These are phyloP conservation scores for Plasmodium ovale DNA, from an alignment of 169 alveolate genomes.

Conservation along the genomic window DNA sequence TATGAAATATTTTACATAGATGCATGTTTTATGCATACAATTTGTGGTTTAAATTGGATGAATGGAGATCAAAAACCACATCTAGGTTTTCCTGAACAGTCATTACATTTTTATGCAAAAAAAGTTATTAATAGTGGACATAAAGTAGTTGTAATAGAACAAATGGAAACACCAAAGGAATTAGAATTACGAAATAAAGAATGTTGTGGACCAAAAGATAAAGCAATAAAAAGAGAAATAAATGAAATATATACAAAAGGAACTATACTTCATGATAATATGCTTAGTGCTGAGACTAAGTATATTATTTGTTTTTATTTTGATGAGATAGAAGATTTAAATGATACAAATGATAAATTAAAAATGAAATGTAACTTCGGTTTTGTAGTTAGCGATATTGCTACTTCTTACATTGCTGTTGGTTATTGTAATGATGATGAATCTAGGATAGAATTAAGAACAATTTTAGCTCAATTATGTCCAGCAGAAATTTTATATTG, in stretches of 20 bases:
- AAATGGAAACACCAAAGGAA: conserved; percentile 98
- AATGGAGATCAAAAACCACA: conserved; percentile 97
- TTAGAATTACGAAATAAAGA: conserved; percentile 89
- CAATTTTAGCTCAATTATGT: conserved; percentile 85
- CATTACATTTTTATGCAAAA: conserved; percentile 94
- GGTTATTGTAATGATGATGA: conserved; percentile 88
- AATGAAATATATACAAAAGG: conserved; percentile 95
- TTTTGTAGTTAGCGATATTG: conserved; percentile 88
- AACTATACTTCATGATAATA: conserved; percentile 90
- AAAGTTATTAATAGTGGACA: conserved; percentile 94
- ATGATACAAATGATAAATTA: background rate
- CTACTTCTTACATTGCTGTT: conserved; percentile 86
- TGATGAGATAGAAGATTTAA: conserved; percentile 64
- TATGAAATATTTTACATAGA: conserved; percentile 94
- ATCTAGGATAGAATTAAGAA: conserved; percentile 79
- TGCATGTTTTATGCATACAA: conserved; percentile 95
- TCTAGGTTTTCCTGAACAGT: conserved; percentile 99
- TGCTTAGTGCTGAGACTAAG: conserved; percentile 82
- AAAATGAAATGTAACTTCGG: conserved; percentile 85
- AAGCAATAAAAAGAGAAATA: conserved; percentile 94
- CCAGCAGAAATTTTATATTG: conserved; percentile 88
- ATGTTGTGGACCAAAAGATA: conserved; percentile 85
- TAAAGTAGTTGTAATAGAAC: conserved; percentile 98
- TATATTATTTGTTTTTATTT: conserved; percentile 82
- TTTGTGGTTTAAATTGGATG: conserved; percentile 98